Evolutionary conservation across 176 grass and related monocot genomes (phyloP).

Genomic region (Melocanna baccifera): DNA sequence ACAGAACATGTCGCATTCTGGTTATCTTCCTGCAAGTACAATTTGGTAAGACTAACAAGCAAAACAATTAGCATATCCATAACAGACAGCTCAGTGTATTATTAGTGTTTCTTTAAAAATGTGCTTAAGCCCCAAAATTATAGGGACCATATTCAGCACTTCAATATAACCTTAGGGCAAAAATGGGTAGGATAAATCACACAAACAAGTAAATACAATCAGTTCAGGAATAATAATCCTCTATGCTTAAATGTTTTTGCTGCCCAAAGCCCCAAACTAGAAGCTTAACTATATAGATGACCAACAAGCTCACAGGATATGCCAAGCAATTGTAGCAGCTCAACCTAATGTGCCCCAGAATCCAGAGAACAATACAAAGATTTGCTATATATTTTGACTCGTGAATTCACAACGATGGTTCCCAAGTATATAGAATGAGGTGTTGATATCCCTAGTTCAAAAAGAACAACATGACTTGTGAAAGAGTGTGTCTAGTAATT

Average conservation of each 20-base stretch:
- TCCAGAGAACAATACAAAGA: background rate
- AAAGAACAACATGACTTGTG: background rate
- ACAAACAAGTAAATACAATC: background rate
- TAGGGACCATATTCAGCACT: background rate
- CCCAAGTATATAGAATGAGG: background rate
- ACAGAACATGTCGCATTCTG: conserved; percentile 22
- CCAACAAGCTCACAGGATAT: background rate
- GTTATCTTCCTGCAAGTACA: conserved; percentile 36
- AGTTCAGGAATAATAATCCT: background rate
- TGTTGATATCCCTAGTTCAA: background rate
- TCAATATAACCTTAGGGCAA: background rate
- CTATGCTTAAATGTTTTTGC: background rate
- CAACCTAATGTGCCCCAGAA: background rate
- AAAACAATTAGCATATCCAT: background rate
- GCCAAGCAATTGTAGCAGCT: background rate
- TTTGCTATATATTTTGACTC: conserved; percentile 5
- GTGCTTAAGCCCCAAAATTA: background rate
- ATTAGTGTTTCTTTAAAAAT: background rate
- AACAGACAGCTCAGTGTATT: background rate
- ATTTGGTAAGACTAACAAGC: conserved; percentile 16
- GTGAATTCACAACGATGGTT: background rate
- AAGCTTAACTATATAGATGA: background rate
- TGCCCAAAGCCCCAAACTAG: background rate
- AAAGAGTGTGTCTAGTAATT: background rate
- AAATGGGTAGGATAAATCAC: background rate